Evolutionary conservation across 768 basidiomycete species (phyloP).

Genomic region (Leccinum boreale): DNA sequence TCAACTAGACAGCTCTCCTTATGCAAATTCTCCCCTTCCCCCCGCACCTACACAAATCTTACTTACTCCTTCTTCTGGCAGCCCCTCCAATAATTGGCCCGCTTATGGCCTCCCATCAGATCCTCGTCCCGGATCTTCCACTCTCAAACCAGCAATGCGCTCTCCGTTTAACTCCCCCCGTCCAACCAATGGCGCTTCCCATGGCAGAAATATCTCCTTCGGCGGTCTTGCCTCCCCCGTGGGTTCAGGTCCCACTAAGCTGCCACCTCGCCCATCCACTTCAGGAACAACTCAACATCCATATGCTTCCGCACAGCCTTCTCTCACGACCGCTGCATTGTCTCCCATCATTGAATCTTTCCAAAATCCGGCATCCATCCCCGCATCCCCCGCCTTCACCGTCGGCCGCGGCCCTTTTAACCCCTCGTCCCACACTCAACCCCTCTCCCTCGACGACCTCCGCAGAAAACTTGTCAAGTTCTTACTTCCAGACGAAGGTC

Average conservation of each 20-base stretch:
- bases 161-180: conserved; percentile 31
- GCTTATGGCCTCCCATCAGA: conserved; percentile 58
- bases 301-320: conserved; percentile 54
- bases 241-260: conserved; percentile 37
- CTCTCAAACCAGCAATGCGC: conserved; percentile 40
- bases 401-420: conserved; percentile 63
- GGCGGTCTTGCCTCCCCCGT: conserved; percentile 43
- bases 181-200: conserved; percentile 43
- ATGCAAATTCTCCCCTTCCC: conserved; percentile 42
- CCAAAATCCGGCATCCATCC: conserved; percentile 26
- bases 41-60: conserved; percentile 38
- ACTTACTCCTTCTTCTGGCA: conserved; percentile 37
- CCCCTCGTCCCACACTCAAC: conserved; percentile 38
- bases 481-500: conserved; percentile 75
- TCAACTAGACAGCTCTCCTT: conserved; percentile 49
- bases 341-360: conserved; percentile 77
- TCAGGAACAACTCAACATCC: conserved; percentile 49
- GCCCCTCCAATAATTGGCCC: conserved; percentile 39
- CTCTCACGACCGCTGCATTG: conserved; percentile 41
- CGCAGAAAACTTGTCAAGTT: conserved; percentile 88
- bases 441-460: conserved; percentile 70
- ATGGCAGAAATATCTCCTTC: conserved; percentile 51
- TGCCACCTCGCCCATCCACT: conserved; percentile 43
- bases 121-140: conserved; percentile 53
- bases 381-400: conserved; percentile 53